Conservation (phyloP, 2,329 filamentous ascomycete genomes). For the Tolypocladium tundrense region DNA sequence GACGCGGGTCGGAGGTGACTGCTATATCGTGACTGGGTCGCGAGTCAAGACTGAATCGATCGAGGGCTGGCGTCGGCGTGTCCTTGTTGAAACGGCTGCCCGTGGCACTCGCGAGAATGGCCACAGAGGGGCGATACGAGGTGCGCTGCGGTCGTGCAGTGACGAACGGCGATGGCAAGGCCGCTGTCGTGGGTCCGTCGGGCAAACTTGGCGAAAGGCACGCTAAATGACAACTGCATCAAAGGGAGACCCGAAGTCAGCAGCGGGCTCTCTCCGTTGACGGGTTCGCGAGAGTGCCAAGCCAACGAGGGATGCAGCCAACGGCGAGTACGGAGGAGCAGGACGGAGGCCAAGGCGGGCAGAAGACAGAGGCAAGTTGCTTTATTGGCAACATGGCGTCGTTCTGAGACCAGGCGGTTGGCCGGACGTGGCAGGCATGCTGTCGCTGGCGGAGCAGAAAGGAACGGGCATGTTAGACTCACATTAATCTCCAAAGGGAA, state of each 20-base stretch:
- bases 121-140: slow-evolving; percentile 2
- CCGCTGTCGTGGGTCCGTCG: neutral
- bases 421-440: slow-evolving; percentile 16
- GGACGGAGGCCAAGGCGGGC: slow-evolving; percentile 2
- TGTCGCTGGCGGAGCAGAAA: slow-evolving; percentile 16
- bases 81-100: neutral
- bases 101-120: neutral
- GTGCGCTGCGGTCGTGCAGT: slow-evolving; percentile 1
- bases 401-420: slow-evolving; percentile 14
- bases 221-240: slow-evolving; percentile 17
- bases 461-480: slow-evolving; percentile 15
- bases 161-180: neutral
- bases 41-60: neutral
- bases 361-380: neutral
- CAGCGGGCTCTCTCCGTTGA: neutral
- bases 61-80: neutral
- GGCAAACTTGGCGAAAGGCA: neutral
- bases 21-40: neutral
- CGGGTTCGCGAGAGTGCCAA: neutral
- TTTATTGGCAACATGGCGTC: slow-evolving; percentile 1
- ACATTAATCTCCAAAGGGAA: slow-evolving; percentile 23
- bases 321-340: neutral
- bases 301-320: neutral
- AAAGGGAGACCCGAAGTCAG: neutral
- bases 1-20: slow-evolving; percentile 14